Base-by-base conservation (phyloP, 495 filamentous ascomycete species). In the Penicillium turbatum region DNA sequence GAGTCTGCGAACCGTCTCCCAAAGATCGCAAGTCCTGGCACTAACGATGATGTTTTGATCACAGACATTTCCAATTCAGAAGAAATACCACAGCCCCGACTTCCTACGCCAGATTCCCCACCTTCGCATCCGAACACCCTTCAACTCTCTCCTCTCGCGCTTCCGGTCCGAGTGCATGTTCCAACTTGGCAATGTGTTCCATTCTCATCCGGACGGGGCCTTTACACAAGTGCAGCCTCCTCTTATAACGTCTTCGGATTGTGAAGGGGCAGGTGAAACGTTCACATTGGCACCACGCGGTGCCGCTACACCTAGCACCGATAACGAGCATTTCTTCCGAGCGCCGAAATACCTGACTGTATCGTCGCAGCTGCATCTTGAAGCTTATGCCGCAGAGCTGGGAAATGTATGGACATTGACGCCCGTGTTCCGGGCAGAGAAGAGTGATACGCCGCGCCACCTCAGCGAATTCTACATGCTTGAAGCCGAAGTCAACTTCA, bases 401-500 rank as follows among this genome's bases (percentile, higher is more conserved):
- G 87, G 87, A 26, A 89, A 87, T 62, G 95, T 97, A 15, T 98
- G 93, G 93, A 87, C 95, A 3, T 69, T 98, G 16, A 91, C 91
- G 9, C 93, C 93, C 13, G 90, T 90, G 2, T 98, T 98, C 64
- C 84, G 93, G 38, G 95, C 93, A 4, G 93, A 98, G 66, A 88
- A 83, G 71, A 96, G 90, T 66, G 91, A 97, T 69, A 97, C 93
- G 6, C 82, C 91, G 13, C 86, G 95, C 32, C 93, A 98, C 71
- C 75, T 97, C 41, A 95, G 89, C 73, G 93, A 98, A 62, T 98
- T 98, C 68, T 97, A 97, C 72, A 98, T 98, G 93, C 81, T 98
- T 2, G 93, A 98, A 71, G 91, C 84, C 7, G 93, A 98, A 69
- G 71, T 88, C 47, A 84, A 80, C 65, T 96, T 95, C 66, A 83